A percentile compares a stretch with the other conserved stretches of the same genome.
These are phyloP conservation scores for Phytopythium montanum DNA, from an alignment of 352 stramenopile genomes.

Conservation along the genomic window DNA sequence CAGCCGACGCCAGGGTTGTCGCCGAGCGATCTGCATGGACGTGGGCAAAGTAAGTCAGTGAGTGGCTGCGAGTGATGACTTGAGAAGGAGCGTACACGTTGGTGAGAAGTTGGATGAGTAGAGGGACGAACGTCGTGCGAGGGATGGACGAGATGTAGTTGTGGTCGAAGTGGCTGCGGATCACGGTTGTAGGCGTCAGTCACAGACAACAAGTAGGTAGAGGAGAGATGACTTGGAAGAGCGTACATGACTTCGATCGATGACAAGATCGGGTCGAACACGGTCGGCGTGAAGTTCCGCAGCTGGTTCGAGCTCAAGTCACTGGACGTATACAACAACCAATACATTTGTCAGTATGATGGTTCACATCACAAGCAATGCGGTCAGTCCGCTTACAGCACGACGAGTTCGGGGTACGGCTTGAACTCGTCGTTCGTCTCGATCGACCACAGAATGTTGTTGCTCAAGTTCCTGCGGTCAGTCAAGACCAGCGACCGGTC, in stretches of 20 bases:
- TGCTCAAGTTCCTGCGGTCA: slow-evolving; percentile 47
- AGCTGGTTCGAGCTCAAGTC: slow-evolving; percentile 57
- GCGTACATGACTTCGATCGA: slow-evolving; percentile 54
- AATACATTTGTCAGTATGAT: not conserved
- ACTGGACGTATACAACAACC: slow-evolving; percentile 14
- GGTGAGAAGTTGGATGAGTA: slow-evolving; percentile 37
- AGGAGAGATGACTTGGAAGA: not conserved
- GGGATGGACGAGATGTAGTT: slow-evolving; percentile 60
- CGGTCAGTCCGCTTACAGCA: slow-evolving; percentile 30
- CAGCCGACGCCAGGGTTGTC: slow-evolving; percentile 53
- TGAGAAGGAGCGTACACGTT: slow-evolving; percentile 33
- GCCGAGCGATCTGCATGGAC: slow-evolving; percentile 26
- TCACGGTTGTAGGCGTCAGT: no score
- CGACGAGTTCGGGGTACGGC: slow-evolving; percentile 34
- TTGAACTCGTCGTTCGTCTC: slow-evolving; percentile 42
- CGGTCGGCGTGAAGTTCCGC: slow-evolving; percentile 45
- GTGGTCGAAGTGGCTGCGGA: slow-evolving; percentile 44
- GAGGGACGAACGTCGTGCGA: slow-evolving; percentile 41
- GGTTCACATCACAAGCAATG: not conserved
- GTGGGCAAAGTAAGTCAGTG: not conserved
- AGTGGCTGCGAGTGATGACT: not conserved
- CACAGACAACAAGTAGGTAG: not conserved
- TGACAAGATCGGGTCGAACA: slow-evolving; percentile 42
- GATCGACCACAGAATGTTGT: slow-evolving; percentile 59
- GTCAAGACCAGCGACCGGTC: not conserved